Conservation (phyloP, 257 asterid genomes). For the Anisodus acutangulus region DNA sequence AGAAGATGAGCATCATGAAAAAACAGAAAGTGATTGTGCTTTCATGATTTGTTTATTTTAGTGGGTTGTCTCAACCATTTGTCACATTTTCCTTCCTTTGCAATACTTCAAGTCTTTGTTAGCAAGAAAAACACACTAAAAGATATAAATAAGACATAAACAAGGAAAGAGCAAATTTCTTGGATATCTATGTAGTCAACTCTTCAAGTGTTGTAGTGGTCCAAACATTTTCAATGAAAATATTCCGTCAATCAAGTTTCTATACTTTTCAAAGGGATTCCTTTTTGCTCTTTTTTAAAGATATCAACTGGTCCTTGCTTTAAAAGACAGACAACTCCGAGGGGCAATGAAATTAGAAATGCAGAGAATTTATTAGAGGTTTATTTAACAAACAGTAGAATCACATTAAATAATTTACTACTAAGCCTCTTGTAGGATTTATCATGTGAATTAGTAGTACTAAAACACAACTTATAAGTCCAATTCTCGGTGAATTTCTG, state of each 20-base stretch:
- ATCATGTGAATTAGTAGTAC: not conserved
- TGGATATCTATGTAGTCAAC: constrained; percentile 12
- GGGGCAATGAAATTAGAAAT: too few species aligned
- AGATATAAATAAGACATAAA: not conserved
- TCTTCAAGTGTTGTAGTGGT: not conserved
- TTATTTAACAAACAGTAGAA: not conserved
- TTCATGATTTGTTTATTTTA: not conserved
- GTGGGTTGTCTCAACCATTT: not conserved
- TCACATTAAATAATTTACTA: too few species aligned
- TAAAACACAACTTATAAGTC: not conserved
- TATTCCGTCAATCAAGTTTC: not conserved
- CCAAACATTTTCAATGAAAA: not conserved
- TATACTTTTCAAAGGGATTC: not conserved
- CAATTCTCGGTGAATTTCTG: not conserved
- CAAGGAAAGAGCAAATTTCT: not conserved
- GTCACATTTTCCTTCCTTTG: not conserved
- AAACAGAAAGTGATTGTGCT: not conserved
- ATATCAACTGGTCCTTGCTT: not conserved
- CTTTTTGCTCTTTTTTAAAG: not conserved
- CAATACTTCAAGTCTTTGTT: not conserved
- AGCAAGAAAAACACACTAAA: not conserved
- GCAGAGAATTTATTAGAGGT: too few species aligned
- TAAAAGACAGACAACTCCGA: not conserved
- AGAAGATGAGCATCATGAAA: not conserved
- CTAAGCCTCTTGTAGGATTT: too few species aligned